A percentile compares a stretch with the other conserved stretches of the same genome.
Evolutionary conservation across 345 rosid genomes (phyloP).

Genomic region (Pseudoturritis turrita): DNA sequence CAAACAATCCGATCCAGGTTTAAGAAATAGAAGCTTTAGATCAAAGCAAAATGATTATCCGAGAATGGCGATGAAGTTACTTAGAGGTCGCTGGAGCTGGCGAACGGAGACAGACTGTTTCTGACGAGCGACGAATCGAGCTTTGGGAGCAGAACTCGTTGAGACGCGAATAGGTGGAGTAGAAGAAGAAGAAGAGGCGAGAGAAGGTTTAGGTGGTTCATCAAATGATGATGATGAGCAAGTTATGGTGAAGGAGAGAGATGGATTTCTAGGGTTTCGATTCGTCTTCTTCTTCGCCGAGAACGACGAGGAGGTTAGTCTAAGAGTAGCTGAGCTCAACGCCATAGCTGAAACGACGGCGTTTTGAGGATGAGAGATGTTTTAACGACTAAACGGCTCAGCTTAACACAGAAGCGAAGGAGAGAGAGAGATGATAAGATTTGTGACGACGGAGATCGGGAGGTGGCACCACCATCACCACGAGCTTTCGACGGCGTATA

Average conservation of each 20-base stretch:
- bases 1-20: neutral
- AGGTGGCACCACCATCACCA: constrained; percentile 23
- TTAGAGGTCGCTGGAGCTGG: constrained; percentile 76
- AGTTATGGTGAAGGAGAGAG: constrained; percentile 9
- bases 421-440: constrained; percentile 22
- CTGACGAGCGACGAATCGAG: constrained; percentile 75
- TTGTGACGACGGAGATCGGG: constrained; percentile 13
- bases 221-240: constrained; percentile 31
- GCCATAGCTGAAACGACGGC: constrained; percentile 32
- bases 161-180: constrained; percentile 42
- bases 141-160: constrained; percentile 50
- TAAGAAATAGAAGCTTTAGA: neutral
- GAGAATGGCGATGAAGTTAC: constrained; percentile 39
- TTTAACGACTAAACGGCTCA: constrained; percentile 20
- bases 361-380: neutral
- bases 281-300: constrained; percentile 28
- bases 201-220: constrained; percentile 27
- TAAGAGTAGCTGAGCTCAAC: constrained; percentile 33
- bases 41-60: neutral
- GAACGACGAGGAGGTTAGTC: constrained; percentile 26
- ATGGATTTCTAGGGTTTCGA: constrained; percentile 16
- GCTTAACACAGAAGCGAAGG: constrained; percentile 5
- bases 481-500: constrained; percentile 13
- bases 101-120: constrained; percentile 65
- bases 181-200: constrained; percentile 4